These are phyloP conservation scores for Sporisorium sorghi DNA, from an alignment of 1,284 basidiomycete species.

Conservation along the genomic window DNA sequence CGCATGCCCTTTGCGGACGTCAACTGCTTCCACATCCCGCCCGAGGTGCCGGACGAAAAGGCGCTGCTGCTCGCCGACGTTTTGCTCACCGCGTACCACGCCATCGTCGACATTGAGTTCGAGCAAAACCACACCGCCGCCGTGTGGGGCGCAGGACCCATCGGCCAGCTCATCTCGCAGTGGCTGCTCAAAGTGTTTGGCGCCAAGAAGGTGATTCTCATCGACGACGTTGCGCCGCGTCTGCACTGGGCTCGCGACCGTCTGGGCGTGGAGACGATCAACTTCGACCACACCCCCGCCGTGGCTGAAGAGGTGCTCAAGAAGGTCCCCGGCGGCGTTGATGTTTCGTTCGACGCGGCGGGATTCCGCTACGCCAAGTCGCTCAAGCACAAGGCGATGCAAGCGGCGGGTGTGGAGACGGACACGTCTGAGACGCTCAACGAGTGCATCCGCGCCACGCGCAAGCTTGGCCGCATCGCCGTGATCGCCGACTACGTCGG, in stretches of 20 bases:
- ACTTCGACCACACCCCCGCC: conserved; percentile 74
- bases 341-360: conserved; percentile 52
- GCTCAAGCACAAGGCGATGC: conserved; percentile 76
- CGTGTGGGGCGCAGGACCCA: conserved; percentile 76
- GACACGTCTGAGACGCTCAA: conserved; percentile 79
- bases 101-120: conserved; percentile 78
- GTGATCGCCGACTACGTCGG: conserved; percentile 52
- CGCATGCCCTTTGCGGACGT: conserved; percentile 79
- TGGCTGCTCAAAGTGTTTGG: conserved; percentile 77
- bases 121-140: conserved; percentile 77
- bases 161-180: conserved; percentile 75
- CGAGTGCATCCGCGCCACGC: conserved; percentile 76
- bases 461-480: conserved; percentile 71
- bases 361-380: conserved; percentile 60
- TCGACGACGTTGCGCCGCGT: conserved; percentile 77
- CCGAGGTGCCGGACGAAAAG: conserved; percentile 49
- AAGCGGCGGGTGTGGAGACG: conserved; percentile 79
- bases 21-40: conserved; percentile 79
- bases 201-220: conserved; percentile 78
- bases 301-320: conserved; percentile 76
- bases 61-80: conserved; percentile 79
- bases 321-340: conserved; percentile 72
- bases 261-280: conserved; percentile 75
- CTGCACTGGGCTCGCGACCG: conserved; percentile 76
- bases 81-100: conserved; percentile 80